phyloP scores from a whole-genome alignment of 345 rosid genomes.

The Turritis glabra region DNA sequence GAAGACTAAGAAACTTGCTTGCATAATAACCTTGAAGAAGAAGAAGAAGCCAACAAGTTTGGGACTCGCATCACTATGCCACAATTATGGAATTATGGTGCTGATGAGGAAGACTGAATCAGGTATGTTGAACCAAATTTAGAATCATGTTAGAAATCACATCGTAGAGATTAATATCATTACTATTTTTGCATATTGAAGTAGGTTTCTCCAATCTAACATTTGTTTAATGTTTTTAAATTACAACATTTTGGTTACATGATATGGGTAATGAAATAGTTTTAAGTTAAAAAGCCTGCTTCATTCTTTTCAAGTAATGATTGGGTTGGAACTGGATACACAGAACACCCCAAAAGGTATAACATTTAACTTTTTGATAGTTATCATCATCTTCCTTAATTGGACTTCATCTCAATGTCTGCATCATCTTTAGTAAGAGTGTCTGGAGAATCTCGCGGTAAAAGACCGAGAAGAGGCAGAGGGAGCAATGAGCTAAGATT shows the following conservation, averaged over 20 bases:
- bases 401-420: constrained; percentile 81
- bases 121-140: not conserved
- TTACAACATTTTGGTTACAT: constrained; percentile 12
- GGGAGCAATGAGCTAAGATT: constrained; percentile 96
- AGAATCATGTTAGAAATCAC: not conserved
- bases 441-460: constrained; percentile 57
- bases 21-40: not conserved
- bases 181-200: not conserved
- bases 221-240: not conserved
- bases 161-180: not conserved
- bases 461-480: constrained; percentile 84
- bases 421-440: constrained; percentile 41
- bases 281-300: not conserved
- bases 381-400: constrained; percentile 39
- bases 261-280: not conserved
- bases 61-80: constrained; percentile 1
- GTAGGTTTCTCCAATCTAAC: not conserved
- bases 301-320: constrained; percentile 8
- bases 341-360: constrained; percentile 1
- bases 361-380: not conserved
- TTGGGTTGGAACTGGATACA: not conserved
- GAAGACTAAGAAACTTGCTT: not conserved
- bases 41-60: constrained; percentile 15
- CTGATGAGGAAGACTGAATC: constrained; percentile 16
- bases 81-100: constrained; percentile 20